These are phyloP conservation scores for Salix brachista DNA, from an alignment of 345 rosid species.

Conservation along the genomic window DNA sequence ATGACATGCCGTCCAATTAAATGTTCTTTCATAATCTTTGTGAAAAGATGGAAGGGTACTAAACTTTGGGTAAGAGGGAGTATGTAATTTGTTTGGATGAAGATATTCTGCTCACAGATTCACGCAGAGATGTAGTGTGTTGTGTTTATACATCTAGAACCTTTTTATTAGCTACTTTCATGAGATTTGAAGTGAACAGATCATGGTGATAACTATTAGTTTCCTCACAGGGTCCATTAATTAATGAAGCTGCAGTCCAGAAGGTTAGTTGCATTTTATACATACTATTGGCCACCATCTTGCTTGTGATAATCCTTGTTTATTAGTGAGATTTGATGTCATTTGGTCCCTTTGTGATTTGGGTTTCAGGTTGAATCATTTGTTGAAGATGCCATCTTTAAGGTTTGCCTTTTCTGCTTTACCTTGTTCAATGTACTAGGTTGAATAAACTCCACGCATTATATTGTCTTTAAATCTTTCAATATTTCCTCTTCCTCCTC, in stretches of 20 bases:
- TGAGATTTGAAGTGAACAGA: constrained; percentile 6
- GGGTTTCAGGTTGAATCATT: constrained; percentile 73
- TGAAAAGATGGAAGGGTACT: no score
- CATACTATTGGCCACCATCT: not conserved
- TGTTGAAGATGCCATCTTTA: constrained; percentile 75
- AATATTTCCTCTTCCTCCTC: no score
- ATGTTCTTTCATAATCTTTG: no score
- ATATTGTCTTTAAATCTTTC: no score
- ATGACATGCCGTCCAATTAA: no score
- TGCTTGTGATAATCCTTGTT: constrained; percentile 2
- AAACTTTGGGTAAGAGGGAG: not conserved
- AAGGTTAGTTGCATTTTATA: constrained; percentile 45
- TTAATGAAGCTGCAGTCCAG: constrained; percentile 82
- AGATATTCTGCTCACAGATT: not conserved
- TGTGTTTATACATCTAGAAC: not conserved
- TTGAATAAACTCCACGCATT: not conserved
- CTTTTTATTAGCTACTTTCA: not conserved
- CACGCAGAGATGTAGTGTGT: not conserved
- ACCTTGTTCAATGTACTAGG: not conserved
- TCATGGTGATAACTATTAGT: not conserved
- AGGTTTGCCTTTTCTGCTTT: constrained; percentile 45
- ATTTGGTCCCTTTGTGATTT: constrained; percentile 23
- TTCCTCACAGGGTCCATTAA: constrained; percentile 80
- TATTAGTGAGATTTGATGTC: constrained; percentile 7
- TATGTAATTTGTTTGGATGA: not conserved